Conservation (phyloP, 177 flowering plant species). For the Vitis hybrid region DNA sequence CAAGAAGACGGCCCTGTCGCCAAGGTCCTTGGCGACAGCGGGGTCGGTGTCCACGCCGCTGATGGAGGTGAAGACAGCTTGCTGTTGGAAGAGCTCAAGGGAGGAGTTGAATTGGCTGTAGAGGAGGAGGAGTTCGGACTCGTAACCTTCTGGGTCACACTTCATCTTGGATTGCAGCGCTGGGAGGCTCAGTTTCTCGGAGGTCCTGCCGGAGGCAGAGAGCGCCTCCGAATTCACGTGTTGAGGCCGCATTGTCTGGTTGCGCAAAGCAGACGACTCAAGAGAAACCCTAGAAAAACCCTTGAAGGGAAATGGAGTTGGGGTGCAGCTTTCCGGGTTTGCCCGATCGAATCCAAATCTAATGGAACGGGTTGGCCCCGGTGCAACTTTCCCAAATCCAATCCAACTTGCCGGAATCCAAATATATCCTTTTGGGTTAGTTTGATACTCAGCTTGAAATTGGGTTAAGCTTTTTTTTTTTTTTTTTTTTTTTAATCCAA, state of each 20-base stretch:
- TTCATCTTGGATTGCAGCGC: conserved; percentile 84
- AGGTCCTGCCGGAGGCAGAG: conserved; percentile 54
- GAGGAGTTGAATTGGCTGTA: conserved; percentile 78
- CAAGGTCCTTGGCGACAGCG: conserved; percentile 65
- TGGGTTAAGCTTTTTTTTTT: no score
- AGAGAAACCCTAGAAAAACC: no score
- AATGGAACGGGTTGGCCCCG: no score
- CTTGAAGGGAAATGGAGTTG: no score
- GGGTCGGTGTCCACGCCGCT: conserved; percentile 56
- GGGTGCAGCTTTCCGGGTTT: no score
- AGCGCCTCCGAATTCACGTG: conserved; percentile 35
- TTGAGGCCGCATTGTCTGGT: neutral
- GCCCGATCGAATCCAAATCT: no score
- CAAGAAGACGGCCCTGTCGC: conserved; percentile 71
- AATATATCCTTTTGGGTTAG: no score
- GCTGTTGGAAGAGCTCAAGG: conserved; percentile 69
- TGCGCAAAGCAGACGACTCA: neutral
- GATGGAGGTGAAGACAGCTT: conserved; percentile 60
- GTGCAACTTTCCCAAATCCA: no score
- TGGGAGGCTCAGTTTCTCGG: conserved; percentile 74
- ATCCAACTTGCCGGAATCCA: no score
- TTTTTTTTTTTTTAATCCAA: no score
- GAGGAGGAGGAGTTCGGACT: conserved; percentile 56
- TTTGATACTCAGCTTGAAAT: no score
- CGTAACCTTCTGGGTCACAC: conserved; percentile 83